Evolutionary conservation across 2,329 filamentous ascomycete species (phyloP).

Genomic region (Seiridium unicorne): DNA sequence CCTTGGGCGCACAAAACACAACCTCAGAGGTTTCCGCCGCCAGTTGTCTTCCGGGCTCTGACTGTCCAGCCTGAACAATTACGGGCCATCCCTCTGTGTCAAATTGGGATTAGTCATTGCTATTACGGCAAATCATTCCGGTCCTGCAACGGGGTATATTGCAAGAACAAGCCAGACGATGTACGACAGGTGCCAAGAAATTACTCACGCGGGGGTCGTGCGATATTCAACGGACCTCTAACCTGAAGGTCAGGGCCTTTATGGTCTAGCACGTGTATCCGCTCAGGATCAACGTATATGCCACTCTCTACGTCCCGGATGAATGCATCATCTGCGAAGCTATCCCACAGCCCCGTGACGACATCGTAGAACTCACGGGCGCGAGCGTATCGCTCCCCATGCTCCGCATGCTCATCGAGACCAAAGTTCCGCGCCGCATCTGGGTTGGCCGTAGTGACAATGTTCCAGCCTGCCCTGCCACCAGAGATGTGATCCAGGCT

Average conservation of each 20-base stretch:
- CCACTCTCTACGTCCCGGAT: slow-evolving; percentile 45
- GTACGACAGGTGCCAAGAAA: too few species aligned
- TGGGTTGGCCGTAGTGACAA: slow-evolving; percentile 51
- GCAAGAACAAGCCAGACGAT: too few species aligned
- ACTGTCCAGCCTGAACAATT: slow-evolving; percentile 54
- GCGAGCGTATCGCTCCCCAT: slow-evolving; percentile 47
- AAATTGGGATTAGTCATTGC: too few species aligned
- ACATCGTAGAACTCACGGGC: slow-evolving; percentile 53
- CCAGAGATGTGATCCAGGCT: slow-evolving; percentile 51
- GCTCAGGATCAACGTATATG: slow-evolving; percentile 48
- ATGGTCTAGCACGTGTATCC: slow-evolving; percentile 51
- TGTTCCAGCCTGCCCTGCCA: slow-evolving; percentile 53
- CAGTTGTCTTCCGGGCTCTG: slow-evolving; percentile 48
- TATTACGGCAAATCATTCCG: too few species aligned
- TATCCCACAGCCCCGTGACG: slow-evolving; percentile 52
- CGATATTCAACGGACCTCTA: slow-evolving; percentile 49
- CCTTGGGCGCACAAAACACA: slow-evolving; percentile 48
- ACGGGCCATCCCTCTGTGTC: slow-evolving; percentile 48
- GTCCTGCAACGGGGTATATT: too few species aligned
- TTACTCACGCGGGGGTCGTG: slow-evolving; percentile 37
- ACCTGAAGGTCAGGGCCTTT: slow-evolving; percentile 45
- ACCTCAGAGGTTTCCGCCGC: slow-evolving; percentile 52
- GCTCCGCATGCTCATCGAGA: slow-evolving; percentile 46
- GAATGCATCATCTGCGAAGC: slow-evolving; percentile 55
- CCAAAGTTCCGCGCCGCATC: slow-evolving; percentile 53